These are phyloP conservation scores for Phytophthora sansomeana DNA, from an alignment of 352 stramenopile genomes.

Conservation along the genomic window DNA sequence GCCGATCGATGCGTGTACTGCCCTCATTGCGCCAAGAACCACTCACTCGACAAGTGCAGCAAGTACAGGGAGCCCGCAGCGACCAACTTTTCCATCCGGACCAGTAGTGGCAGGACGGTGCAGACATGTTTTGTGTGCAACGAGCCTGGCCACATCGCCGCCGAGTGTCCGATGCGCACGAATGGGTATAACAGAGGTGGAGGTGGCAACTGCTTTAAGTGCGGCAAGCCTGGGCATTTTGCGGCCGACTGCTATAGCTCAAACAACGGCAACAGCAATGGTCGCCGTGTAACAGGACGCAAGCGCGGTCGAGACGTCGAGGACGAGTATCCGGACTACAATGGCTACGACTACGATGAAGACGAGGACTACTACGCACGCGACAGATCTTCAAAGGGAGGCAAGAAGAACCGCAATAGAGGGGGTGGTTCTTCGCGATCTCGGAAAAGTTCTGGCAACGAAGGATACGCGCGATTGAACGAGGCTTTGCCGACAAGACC, in stretches of 20 bases:
- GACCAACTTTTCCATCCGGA: constrained; percentile 54
- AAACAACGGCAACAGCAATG: constrained; percentile 20
- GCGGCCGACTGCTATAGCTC: constrained; percentile 52
- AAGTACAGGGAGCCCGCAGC: constrained; percentile 55
- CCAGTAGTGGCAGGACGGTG: constrained; percentile 47
- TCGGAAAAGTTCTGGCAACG: constrained; percentile 30
- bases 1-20: constrained; percentile 79
- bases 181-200: constrained; percentile 48
- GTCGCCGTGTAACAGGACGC: constrained; percentile 42
- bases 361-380: constrained; percentile 49
- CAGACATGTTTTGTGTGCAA: constrained; percentile 85
- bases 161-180: constrained; percentile 60
- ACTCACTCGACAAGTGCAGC: constrained; percentile 54
- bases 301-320: constrained; percentile 59
- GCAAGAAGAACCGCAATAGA: constrained; percentile 30
- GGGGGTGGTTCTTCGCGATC: constrained; percentile 26
- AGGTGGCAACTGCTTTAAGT: constrained; percentile 64
- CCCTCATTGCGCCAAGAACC: constrained; percentile 66
- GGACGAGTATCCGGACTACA: constrained; percentile 58
- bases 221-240: constrained; percentile 55
- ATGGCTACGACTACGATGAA: constrained; percentile 46
- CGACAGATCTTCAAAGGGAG: constrained; percentile 34
- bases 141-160: constrained; percentile 72
- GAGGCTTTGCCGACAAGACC: constrained; percentile 47
- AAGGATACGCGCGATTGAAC: constrained; percentile 41